Evolutionary conservation across 1,284 basidiomycete species (phyloP), one percentile per base, ranked within the genome.

Genomic region (Rhodotorula sp.): DNA sequence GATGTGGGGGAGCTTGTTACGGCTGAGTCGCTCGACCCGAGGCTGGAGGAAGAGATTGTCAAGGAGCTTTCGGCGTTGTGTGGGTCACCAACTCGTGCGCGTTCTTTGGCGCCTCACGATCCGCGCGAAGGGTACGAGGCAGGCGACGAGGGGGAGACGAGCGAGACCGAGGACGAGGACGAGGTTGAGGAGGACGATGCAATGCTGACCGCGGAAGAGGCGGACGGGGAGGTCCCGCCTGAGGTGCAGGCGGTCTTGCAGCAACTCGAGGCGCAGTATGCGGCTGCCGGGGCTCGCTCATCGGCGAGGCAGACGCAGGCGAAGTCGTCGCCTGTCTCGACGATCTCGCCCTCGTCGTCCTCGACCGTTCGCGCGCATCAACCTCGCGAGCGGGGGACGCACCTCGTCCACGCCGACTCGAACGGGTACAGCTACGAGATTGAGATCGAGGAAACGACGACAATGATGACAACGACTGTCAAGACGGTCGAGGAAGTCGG

Each of bases 341-440:
- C 40, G 13, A 4, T 44, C 13, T 54, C 34, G 18, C 48, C 48
- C 24, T 54, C 40, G 16, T 8, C 30, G 20, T 30, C 62, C 64
- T 51, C 67, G 69, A 8, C 56, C 13, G 31, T 26, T 72, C 72
- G 59, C 16, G 40, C 71, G 75, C 15, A 70, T 75, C 20, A 72
- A 74, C 20, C 20, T 40, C 24, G 26, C 7, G 11, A 15, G 10
- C 34, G 37, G 51, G 59, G 26, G 15, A 61, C 26, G 22, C 60
- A 46, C 24, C 28, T 54, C 44, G 28, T 47, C 28, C 37, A 13
- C 47, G 34, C 30, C 20, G 30, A 30, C 28, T 47, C 31, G 4
- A 44, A 56, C 18, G 78, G 79, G 24, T 79, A 78, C 30, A 73
- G 78, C 30, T 80, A 79, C 67, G 82, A 83, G 75, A 80, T 83